Evolutionary conservation across 2,329 filamentous ascomycete genomes (phyloP), one percentile per base, ranked within the genome.

Genomic region (Colletotrichum ledebouriae): DNA sequence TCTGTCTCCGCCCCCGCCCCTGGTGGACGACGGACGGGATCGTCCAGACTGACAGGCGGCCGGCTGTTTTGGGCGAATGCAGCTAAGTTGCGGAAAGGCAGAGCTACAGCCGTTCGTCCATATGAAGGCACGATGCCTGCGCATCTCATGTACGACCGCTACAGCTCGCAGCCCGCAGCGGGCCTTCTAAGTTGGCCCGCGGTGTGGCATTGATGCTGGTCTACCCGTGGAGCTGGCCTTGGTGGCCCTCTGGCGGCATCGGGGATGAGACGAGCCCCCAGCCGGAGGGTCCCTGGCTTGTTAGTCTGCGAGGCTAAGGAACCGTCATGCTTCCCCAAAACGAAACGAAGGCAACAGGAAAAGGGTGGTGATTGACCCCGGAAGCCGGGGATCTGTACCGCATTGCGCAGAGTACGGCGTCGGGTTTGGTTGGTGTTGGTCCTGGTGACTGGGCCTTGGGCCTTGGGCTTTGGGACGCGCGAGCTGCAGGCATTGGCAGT

Each of bases 301-400:
- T 69, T 57, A 60, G 61, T 29, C 56, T 69, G 41, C 37, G 25
- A 59, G 37, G 37, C 61, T 65, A 69, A 63, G 66, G 47, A 60
- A 44, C 56, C 42, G 41, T 66, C 61, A 56, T 69, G 61, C 66
- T 66, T 69, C 66, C 66, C 66, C 66, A 61, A 69, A 66, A 60
- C 66, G 66, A 69, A 66, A 60, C 66, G 66, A 69, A 69, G 56
- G 61, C 41, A 60, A 22, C 25, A 65, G 47, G 46, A 55, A 49
- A 63, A 63, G 61, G 61, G 65, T 61, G 56, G 22, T 20, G 47
- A 59, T 44, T 49, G 61, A 60, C 66, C 66, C 66, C 34, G 66
- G 61, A 69, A 66, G 34, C 66, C 56, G 61, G 66, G 66, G 61
- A 67, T 44, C 66, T 49, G n/a, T 29, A 29, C 29, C 29, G 29